These are phyloP conservation scores for Tripterygium wilfordii DNA, from an alignment of 177 flowering plant species.

Conservation along the genomic window DNA sequence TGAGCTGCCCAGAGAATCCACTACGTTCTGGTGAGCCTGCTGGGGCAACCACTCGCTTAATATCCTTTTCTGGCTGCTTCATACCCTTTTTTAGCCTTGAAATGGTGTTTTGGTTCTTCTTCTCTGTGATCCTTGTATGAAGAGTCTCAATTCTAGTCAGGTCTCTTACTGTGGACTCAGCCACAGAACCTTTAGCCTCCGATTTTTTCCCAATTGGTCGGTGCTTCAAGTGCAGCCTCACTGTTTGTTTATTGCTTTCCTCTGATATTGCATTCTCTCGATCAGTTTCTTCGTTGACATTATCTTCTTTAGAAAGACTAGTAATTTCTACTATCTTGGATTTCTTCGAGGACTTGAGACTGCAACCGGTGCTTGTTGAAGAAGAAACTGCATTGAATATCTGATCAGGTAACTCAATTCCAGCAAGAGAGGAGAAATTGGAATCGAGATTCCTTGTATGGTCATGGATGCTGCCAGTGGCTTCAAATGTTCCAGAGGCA, in stretches of 20 bases:
- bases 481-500: slow-evolving; percentile 3
- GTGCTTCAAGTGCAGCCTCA: slow-evolving; percentile 39
- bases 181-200: slow-evolving; percentile 31
- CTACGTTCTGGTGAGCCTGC: slow-evolving; percentile 26
- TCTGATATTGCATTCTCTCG: too few relatives aligned
- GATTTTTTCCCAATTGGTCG: slow-evolving; percentile 13
- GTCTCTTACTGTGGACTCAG: slow-evolving; percentile 47
- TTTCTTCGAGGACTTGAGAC: slow-evolving; percentile 12
- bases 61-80: slow-evolving; percentile 11
- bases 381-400: slow-evolving; percentile 50
- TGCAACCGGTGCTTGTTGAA: slow-evolving; percentile 34
- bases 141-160: slow-evolving; percentile 60
- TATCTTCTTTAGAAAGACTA: slow-evolving; percentile 15
- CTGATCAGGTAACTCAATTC: slow-evolving; percentile 56
- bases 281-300: background rate
- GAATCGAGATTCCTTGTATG: slow-evolving; percentile 11
- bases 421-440: slow-evolving; percentile 40
- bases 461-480: slow-evolving; percentile 6
- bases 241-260: slow-evolving; percentile 16
- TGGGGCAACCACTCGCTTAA: slow-evolving; percentile 16
- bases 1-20: slow-evolving; percentile 34
- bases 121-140: slow-evolving; percentile 48
- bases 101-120: slow-evolving; percentile 54
- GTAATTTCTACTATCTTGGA: slow-evolving; percentile 2
- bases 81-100: slow-evolving; percentile 22